These are phyloP conservation scores for Dactylis glomerata DNA, from an alignment of 176 grass and related monocot genomes.

Conservation along the genomic window DNA sequence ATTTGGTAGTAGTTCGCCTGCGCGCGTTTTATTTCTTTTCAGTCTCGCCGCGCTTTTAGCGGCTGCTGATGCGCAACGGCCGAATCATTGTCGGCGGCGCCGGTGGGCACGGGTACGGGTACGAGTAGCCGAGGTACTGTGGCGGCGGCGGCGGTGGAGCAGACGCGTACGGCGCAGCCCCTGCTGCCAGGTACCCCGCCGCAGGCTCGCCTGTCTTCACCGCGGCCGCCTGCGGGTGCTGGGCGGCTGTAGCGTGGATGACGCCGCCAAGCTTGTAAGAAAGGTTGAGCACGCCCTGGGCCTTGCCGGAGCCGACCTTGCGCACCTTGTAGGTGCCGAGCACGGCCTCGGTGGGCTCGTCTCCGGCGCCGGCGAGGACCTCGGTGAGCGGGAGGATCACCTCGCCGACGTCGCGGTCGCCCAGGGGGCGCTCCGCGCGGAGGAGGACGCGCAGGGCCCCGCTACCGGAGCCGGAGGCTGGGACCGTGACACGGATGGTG, in stretches of 20 bases:
- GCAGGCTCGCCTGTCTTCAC: not conserved
- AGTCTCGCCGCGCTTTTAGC: not conserved
- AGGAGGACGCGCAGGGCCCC: slow-evolving; percentile 41
- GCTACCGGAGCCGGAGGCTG: slow-evolving; percentile 20
- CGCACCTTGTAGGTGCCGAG: slow-evolving; percentile 34
- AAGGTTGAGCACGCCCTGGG: slow-evolving; percentile 43
- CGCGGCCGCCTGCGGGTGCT: not conserved
- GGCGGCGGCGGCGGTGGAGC: not conserved
- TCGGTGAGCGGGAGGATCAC: slow-evolving; percentile 45
- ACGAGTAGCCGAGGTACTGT: not conserved
- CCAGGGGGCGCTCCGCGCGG: slow-evolving; percentile 40
- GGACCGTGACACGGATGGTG: slow-evolving; percentile 27
- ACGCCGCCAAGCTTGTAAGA: slow-evolving; percentile 42
- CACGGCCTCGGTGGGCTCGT: not conserved
- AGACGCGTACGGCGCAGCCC: not conserved
- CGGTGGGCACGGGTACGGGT: not conserved
- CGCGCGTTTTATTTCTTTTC: not conserved
- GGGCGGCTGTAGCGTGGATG: not conserved
- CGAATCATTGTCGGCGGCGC: not conserved
- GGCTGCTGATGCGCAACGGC: not conserved
- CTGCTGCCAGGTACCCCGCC: not conserved
- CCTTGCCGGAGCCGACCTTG: slow-evolving; percentile 36
- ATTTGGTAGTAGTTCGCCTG: not conserved
- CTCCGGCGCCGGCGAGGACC: slow-evolving; percentile 26
- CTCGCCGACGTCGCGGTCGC: slow-evolving; percentile 58